Evolutionary conservation across 73 alveolate species (phyloP), one percentile per base, ranked within the genome.

Genomic region (Paramecium sonneborni): DNA sequence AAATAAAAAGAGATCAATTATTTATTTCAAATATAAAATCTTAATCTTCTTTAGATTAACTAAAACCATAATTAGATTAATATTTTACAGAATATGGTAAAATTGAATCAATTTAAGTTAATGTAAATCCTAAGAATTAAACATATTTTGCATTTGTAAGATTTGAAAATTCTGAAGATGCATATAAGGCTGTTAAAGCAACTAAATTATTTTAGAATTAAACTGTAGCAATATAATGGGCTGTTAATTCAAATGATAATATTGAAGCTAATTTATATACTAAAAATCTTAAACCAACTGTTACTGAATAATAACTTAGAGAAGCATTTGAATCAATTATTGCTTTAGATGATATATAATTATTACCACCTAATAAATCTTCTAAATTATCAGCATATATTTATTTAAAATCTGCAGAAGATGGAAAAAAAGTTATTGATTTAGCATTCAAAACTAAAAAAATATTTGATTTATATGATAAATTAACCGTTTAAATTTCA

Each of bases 401-500:
- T 18, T 79, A 79, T 34, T 79, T 79, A 26, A 79, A 46, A 44
- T 30, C 76, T 24, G 90, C 74, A 41, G 90, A 79, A 43, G 90
- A 79, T 79, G 90, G 90, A 8, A 79, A 79, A 35, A 79, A 44
- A 46, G 90, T 44, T 8, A 79, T 79, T 43, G 90, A 79, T 79
- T 43, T 30, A 28, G 90, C 90, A 12, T 79, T 43, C 21, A 79
- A 39, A 6, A 79, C 90, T 6, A 57, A 57, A 30, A 26, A 43
- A 46, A 46, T 79, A n/a, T 79, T 79, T 79, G 90, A 39, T 20
- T 24, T 79, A 15, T 79, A 79, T 79, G 90, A 79, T 11, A 79
- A 43, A 62, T 57, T 57, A 9, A 79, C 90, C 10, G 90, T 79
- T 8, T 14, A 23, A 79, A 24, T 79, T 15, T 43, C 90, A 2